Base-by-base conservation (phyloP, 1,139 yeast genomes). In the Protomyces arabidopsidicola region DNA sequence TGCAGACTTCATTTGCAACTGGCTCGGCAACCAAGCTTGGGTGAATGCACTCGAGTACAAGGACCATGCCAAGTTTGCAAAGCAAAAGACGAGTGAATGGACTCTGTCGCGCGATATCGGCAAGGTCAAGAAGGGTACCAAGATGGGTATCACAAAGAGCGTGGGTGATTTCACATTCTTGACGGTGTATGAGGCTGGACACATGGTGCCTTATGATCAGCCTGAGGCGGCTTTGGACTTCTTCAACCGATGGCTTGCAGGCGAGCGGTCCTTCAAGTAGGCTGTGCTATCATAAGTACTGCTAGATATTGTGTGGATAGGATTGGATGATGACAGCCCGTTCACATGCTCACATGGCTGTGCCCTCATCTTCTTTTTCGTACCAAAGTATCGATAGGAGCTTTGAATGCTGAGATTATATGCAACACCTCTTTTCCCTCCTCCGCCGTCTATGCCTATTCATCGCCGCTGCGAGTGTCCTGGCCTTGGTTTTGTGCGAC, bases 21-120 rank as follows among this genome's bases (percentile, higher is more conserved):
- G 96, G 96, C 80, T 88, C 70, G 96, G 96, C 67, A 87, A 87
- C 76, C 81, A 82, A 71, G 95, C 87, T 3, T 88, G 95, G 96
- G 78, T 89, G 55, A 79, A 86, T 70, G 79, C 75, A 64, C 80
- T 88, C 69, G 84, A 83, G 65, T 88, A 93, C 89, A 68, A 72
- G 22, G 77, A 78, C 20, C 74, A 74, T 60, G 74, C 74, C 55
- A 70, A 72, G 66, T 73, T 76, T 69, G 73, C 72, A 65, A 63
- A 69, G 35, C 70, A 73, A 53, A 70, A 72, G 38, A 67, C 71
- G 38, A 74, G 74, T 55, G 81, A 82, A 36, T 77, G 81, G 72
- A 51, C 50, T 31, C 31, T 38, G 34, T 65, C 68, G 5, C 53
- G 62, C 45, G 45, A 55, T 22, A 52, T 58, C 35, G 62, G 62